Evolutionary conservation across 2,329 filamentous ascomycete species (phyloP), one percentile per base, ranked within the genome.

Genomic region (Didymella glomerata): DNA sequence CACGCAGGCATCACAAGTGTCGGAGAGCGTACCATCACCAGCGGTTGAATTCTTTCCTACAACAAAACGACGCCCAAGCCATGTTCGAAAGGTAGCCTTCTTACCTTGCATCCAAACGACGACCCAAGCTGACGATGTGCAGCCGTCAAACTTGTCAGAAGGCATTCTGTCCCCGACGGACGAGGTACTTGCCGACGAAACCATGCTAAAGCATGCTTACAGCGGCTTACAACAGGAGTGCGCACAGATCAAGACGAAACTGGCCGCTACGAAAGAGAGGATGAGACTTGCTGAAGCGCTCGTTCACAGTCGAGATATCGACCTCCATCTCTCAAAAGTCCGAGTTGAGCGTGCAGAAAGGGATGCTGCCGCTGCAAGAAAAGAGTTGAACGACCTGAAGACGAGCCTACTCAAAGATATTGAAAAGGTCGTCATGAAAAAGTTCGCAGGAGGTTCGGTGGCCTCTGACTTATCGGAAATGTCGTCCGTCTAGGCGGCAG

Each of bases 181-280:
- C 41, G 56, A 59, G 56, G 56, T 59, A 54, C 50, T 59, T 54
- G 56, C 57, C 34, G 57, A 60, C 34, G 52, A 56, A 44, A 60
- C 52, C 57, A 60, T 60, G 57, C 57, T 60, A n/a, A 60, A 60
- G 57, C 57, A 61, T 57, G 58, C 58, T 50, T 61, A 61, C 58
- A 56, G 58, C 53, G 58, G 58, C 49, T 49, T 61, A 50, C 53
- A 61, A 42, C 58, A 61, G 28, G 58, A 61, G 41, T 57, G 53
- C 22, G 58, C 53, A 49, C 58, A 61, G 46, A 53, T 53, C 32
- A 56, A 61, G 44, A 54, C 53, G 34, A 57, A 54, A 5, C 32
- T 57, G 41, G 58, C 53, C 45, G 58, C 61, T 60, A 57, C 57
- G 25, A 52, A 57, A 49, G 47, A 66, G 59, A 38, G 65, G 36